Evolutionary conservation across 192 early-diverging fungal genomes (phyloP), one percentile per base, ranked within the genome.

Genomic region (Coemansia sp.): DNA sequence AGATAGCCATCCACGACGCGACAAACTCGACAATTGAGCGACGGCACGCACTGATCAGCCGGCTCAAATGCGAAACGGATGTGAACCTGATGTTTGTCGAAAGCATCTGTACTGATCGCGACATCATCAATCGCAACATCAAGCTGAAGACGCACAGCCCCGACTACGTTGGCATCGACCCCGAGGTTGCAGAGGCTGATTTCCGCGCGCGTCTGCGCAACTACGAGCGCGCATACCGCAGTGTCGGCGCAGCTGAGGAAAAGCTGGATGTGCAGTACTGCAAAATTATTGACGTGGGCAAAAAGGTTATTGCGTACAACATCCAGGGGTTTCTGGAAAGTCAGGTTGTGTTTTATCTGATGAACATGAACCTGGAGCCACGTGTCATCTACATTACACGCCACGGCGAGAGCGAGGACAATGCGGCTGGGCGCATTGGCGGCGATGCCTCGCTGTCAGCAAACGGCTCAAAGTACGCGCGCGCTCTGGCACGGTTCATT

Each of bases 321-420:
- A 93, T 96, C 62, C 88, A 90, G 66, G 97, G 97, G 49, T 98
- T 94, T 70, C 74, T 98, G 42, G 83, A 88, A 31, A 89, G 90
- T 17, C 97, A 98, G 73, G 93, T 92, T 34, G 93, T 98, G 51
- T 98, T 98, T 69, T 98, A 97, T 68, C 72, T 98, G 61, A 97
- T 97, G 95, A 96, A 98, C 75, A 97, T 97, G 71, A 92, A 98
- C 67, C 86, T 96, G 59, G 69, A 84, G 67, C 78, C 87, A 18
- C 87, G 93, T 20, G 87, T 87, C 55, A 90, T 98, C 46, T 98
- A 91, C 84, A 78, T 98, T 23, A 94, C 93, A 28, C 82, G 96
- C 31, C 96, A 98, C 74, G 96, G 96, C 34, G 93, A 98, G 74
- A 87, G 86, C 84, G 79, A 80, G 23, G 96, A 95, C 82, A 98